Evolutionary conservation across 1,284 basidiomycete genomes (phyloP), one percentile per base, ranked within the genome.

Genomic region (Moesziomyces parantarcticus): DNA sequence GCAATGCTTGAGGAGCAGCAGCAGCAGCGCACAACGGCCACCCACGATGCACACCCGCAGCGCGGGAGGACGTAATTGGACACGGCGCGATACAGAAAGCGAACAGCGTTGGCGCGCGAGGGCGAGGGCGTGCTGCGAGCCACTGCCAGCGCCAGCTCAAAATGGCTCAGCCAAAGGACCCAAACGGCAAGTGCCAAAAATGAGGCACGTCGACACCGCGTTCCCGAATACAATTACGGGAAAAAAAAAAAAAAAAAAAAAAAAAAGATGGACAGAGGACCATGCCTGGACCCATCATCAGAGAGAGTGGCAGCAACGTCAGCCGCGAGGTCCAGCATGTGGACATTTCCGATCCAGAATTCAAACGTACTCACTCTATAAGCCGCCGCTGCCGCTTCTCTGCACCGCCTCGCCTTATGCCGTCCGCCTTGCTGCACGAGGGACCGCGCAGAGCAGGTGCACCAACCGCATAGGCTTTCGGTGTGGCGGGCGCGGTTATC

Each of bases 11-110:
- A 46, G 36, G 36, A 18, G 13, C 29, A 32, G 29, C 29, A 32
- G 29, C 18, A 18, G 36, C 16, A 39, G 36, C 34, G 26, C 29
- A 22, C 50, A 23, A 50, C 39, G 11, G 36, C 11, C 39, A 23
- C 55, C n/a, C 39, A 23, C 55, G 48, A 58, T 48, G 53, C 53
- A 41, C 44, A 55, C 45, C 14, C 53, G 45, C 53, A 51, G 50
- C 45, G 23, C 45, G 53, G 53, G 45, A 48, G 34, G 43, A 46
- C 44, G 44, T 39, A 39, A 54, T 45, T 25, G 43, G 29, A 54
- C 20, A 14, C 52, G 22, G 52, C 32, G 21, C 47, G 14, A 36
- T 29, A 40, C 23, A 6, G 11, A 23, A 45, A 46, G 26, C n/a
- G 20, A 45, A 22, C 11, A 34, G 11, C 11, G 34, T 11, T 6